Evolutionary conservation across 139 green algal species (phyloP).

Genomic region (Coelastrella sp.): DNA sequence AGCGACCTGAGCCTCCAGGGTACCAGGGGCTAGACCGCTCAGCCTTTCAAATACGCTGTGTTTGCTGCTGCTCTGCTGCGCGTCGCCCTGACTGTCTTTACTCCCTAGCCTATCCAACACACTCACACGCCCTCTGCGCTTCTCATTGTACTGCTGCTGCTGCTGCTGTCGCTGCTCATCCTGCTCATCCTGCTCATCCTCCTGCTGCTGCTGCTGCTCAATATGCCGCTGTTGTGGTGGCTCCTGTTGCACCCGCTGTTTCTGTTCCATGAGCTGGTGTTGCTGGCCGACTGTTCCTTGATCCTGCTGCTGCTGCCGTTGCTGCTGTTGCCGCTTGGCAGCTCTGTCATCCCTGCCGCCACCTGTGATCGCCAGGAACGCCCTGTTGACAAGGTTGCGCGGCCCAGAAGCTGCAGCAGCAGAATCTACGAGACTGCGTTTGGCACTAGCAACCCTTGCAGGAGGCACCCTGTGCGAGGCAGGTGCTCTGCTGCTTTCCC

Average conservation of each 20-base stretch:
- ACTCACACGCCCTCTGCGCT: not conserved
- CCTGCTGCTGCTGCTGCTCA: not conserved
- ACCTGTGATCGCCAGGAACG: not conserved
- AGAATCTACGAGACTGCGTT: not conserved
- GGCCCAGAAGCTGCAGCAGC: not conserved
- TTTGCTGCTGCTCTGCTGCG: not conserved
- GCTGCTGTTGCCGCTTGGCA: not conserved
- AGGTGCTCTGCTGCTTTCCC: not conserved
- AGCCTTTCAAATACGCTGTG: constrained; percentile 39
- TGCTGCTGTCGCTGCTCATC: not conserved
- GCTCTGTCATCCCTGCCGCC: not conserved
- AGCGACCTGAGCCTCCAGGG: not conserved
- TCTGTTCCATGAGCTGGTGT: not conserved
- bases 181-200: not conserved
- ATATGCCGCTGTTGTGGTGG: not conserved
- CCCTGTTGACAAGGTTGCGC: not conserved
- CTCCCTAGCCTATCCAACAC: constrained; percentile 14
- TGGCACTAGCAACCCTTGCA: not conserved
- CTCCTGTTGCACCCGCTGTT: not conserved
- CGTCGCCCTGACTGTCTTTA: not conserved
- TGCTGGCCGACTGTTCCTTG: not conserved
- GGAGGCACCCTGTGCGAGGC: not conserved
- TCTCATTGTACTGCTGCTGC: not conserved
- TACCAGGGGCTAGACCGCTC: not conserved
- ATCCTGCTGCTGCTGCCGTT: not conserved